Percentiles rank a stretch among this genome's conserved stretches.
phyloP scores from a whole-genome alignment of 2,329 filamentous ascomycete species.

The Akanthomyces muscarius region DNA sequence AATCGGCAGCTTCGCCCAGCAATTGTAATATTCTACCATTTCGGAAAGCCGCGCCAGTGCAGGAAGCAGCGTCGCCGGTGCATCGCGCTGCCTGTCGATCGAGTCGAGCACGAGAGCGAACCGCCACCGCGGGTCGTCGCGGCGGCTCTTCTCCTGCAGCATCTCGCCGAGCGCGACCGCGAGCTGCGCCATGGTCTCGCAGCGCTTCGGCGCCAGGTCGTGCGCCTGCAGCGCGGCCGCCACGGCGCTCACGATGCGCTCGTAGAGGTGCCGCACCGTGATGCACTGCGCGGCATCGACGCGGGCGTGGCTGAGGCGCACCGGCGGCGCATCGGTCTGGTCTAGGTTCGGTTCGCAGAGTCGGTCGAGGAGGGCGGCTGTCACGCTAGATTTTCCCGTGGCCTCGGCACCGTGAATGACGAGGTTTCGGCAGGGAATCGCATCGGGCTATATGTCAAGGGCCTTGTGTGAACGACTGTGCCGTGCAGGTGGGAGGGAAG shows the following conservation, averaged over 20 bases:
- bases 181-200: constrained; percentile 77
- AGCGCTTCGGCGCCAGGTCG: constrained; percentile 52
- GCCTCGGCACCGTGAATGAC: constrained; percentile 81
- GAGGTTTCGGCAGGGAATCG: constrained; percentile 69
- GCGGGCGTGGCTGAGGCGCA: constrained; percentile 52
- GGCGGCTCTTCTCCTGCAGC: constrained; percentile 42
- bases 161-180: constrained; percentile 66
- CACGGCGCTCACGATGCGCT: constrained; percentile 61
- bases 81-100: constrained; percentile 79
- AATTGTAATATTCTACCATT: constrained; percentile 47
- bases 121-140: constrained; percentile 41
- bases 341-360: constrained; percentile 23
- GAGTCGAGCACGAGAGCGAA: constrained; percentile 86
- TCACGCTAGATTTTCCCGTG: constrained; percentile 78
- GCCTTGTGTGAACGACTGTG: constrained; percentile 5
- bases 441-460: constrained; percentile 46
- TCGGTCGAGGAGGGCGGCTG: constrained; percentile 43
- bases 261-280: constrained; percentile 71
- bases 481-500: not conserved
- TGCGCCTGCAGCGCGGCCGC: constrained; percentile 47
- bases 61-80: constrained; percentile 71
- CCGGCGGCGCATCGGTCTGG: constrained; percentile 17
- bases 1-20: not conserved
- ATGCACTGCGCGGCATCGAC: constrained; percentile 73
- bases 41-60: constrained; percentile 80